Evolutionary conservation across 164 flowering plant genomes (phyloP), one percentile per base, ranked within the genome.

Genomic region (grape (Vitis vinifera)): DNA sequence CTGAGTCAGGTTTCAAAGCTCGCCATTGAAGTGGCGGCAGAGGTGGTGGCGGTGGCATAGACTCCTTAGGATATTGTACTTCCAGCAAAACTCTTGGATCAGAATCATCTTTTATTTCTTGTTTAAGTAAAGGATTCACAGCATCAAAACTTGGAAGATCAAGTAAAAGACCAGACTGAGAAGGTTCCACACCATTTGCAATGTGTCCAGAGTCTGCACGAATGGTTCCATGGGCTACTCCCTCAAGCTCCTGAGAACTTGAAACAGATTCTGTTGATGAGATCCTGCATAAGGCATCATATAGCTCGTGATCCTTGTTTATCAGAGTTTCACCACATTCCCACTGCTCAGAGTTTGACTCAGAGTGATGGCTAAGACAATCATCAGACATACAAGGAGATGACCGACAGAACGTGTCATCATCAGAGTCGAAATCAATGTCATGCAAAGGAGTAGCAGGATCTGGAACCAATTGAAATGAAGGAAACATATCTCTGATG

Each of bases 381-480:
- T 83, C 93, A 67, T 87, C 93, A 16, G 97, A 91, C 55, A 72
- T 66, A 70, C 72, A 84, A 62, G 91, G 84, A 73, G 93, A 89
- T 73, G 97, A 90, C 82, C 85, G 79, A 71, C 85, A 87, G 75
- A 93, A 95, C 11, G 93, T 88, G 69, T 93, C 93, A 77, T 87
- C 89, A 71, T 93, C 99, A 73, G 97, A 90, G 10, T 88, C 91
- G 48, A 80, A 83, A 75, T 71, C 85, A 60, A 70, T 62, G 59
- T 80, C 88, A 67, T 79, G 82, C 63, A 74, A 60, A 16, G 76
- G 63, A 70, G 63, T 57, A 68, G 71, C 63, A 63, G 78, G 78
- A 71, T 86, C 90, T 29, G 94, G 93, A 59, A 91, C 89, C 85
- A 91, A 79, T 73, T 91, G 96, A 79, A 91, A 93, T 56, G 96